phyloP scores from a whole-genome alignment of 208 protist genomes.

The Kentomonas sorsogonicus region DNA sequence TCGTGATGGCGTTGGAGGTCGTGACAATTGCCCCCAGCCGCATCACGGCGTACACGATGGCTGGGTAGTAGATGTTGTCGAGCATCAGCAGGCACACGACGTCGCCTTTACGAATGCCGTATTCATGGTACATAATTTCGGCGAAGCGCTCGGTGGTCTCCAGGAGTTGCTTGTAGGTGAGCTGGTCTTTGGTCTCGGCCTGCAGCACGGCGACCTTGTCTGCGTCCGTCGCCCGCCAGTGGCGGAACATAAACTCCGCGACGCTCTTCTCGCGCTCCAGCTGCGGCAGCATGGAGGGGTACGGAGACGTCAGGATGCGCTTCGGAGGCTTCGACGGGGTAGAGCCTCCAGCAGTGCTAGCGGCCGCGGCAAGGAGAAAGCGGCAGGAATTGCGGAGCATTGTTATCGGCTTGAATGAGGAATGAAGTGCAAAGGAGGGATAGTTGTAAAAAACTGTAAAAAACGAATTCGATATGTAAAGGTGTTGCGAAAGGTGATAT shows the following conservation, averaged over 20 bases:
- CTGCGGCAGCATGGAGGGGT: neutral
- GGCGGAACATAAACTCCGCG: slow-evolving; percentile 5
- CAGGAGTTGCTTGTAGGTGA: slow-evolving; percentile 9
- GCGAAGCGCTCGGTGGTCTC: slow-evolving; percentile 14
- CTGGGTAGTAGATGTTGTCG: slow-evolving; percentile 23
- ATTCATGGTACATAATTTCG: slow-evolving; percentile 24
- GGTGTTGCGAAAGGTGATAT: no score
- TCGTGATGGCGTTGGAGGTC: slow-evolving; percentile 20
- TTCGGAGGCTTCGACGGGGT: neutral
- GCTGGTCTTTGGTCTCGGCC: slow-evolving; percentile 6
- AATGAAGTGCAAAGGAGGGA: no score
- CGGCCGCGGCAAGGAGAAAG: neutral
- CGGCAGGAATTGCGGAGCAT: neutral
- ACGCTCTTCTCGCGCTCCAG: neutral
- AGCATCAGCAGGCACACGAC: slow-evolving; percentile 24
- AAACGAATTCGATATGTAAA: no score
- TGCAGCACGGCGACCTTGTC: slow-evolving; percentile 6
- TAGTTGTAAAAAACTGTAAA: no score
- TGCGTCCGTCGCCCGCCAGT: neutral
- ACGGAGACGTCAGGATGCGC: neutral
- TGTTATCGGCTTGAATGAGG: no score
- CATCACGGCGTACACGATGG: slow-evolving; percentile 21
- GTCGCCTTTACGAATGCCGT: slow-evolving; percentile 24
- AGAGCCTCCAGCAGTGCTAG: neutral
- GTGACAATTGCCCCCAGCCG: slow-evolving; percentile 27